Evolutionary conservation across 2,329 filamentous ascomycete genomes (phyloP).

Genomic region (Ophiosphaerella herpotricha): DNA sequence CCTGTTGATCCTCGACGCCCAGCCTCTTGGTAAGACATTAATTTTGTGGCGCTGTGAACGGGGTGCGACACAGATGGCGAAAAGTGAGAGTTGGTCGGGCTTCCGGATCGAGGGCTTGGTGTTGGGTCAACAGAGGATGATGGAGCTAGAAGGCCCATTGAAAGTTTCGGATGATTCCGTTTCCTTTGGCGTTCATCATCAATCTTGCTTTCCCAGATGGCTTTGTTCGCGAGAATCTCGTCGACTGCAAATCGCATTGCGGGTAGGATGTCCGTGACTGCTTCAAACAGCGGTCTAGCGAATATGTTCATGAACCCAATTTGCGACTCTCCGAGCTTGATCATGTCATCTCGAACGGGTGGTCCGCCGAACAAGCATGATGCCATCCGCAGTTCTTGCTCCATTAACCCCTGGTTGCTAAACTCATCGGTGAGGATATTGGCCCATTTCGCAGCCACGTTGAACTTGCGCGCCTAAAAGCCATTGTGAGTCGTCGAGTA

Average conservation of each 20-base stretch:
- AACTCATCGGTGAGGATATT: conserved; percentile 95
- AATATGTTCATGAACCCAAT: conserved; percentile 97
- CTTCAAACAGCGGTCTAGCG: conserved; percentile 87
- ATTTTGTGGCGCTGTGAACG: no score
- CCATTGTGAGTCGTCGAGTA: conserved; percentile 7
- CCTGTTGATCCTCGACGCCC: conserved; percentile 35
- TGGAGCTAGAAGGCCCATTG: conserved; percentile 27
- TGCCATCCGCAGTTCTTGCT: conserved; percentile 81
- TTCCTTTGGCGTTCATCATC: conserved; percentile 64
- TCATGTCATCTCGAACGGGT: conserved; percentile 78
- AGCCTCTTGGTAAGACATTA: conserved; percentile 14
- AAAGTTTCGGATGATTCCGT: conserved; percentile 36
- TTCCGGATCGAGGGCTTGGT: conserved; percentile 41
- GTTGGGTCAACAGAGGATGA: conserved; percentile 33
- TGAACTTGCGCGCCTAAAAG: conserved; percentile 75
- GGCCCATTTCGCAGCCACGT: conserved; percentile 86
- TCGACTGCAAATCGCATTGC: conserved; percentile 81
- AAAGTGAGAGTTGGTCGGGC: conserved; percentile 14
- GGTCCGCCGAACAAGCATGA: conserved; percentile 82
- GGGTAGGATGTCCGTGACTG: conserved; percentile 83
- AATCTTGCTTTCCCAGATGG: conserved; percentile 71
- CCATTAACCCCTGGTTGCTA: conserved; percentile 89
- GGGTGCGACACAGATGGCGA: no score
- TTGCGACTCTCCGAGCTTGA: conserved; percentile 84
- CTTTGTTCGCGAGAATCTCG: conserved; percentile 78